These are phyloP conservation scores for Pezicula carpinea DNA, from an alignment of 2,329 filamentous ascomycete species.

Conservation along the genomic window DNA sequence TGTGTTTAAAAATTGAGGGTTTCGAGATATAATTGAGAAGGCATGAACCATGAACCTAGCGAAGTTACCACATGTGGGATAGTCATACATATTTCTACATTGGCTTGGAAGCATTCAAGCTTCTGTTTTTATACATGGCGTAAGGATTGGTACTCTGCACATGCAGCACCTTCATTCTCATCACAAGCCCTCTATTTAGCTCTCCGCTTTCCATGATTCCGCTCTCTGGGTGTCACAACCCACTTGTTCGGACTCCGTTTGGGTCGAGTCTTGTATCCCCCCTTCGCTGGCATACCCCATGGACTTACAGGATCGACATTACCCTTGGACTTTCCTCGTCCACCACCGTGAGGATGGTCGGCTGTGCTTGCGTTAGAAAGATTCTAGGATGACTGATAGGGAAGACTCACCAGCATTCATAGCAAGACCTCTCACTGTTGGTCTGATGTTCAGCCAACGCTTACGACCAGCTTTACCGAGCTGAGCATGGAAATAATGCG, in stretches of 20 bases:
- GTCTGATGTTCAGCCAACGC: slow-evolving; percentile 89
- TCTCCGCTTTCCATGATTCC: slow-evolving; percentile 89
- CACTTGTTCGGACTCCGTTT: slow-evolving; percentile 89
- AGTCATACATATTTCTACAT: too few relatives aligned
- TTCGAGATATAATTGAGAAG: too few relatives aligned
- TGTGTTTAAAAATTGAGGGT: too few relatives aligned
- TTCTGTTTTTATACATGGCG: too few relatives aligned
- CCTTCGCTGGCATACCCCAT: slow-evolving; percentile 91
- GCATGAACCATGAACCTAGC: too few relatives aligned
- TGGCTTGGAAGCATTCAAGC: too few relatives aligned
- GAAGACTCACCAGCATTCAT: slow-evolving; percentile 82
- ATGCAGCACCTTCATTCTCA: too few relatives aligned
- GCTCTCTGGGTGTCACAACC: slow-evolving; percentile 75
- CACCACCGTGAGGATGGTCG: slow-evolving; percentile 98
- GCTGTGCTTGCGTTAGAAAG: slow-evolving; percentile 39
- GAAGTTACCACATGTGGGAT: too few relatives aligned
- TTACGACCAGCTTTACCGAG: slow-evolving; percentile 93
- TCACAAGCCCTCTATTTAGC: slow-evolving; percentile 44
- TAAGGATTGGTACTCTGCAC: too few relatives aligned
- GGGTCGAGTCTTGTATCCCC: slow-evolving; percentile 85
- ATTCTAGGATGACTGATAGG: slow-evolving; percentile 10
- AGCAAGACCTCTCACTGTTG: slow-evolving; percentile 92
- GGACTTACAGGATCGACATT: slow-evolving; percentile 92
- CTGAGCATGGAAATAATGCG: slow-evolving; percentile 82
- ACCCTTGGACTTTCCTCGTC: slow-evolving; percentile 98